Evolutionary conservation across 192 early-diverging fungal species (phyloP).

Genomic region (Coemansia sp.): DNA sequence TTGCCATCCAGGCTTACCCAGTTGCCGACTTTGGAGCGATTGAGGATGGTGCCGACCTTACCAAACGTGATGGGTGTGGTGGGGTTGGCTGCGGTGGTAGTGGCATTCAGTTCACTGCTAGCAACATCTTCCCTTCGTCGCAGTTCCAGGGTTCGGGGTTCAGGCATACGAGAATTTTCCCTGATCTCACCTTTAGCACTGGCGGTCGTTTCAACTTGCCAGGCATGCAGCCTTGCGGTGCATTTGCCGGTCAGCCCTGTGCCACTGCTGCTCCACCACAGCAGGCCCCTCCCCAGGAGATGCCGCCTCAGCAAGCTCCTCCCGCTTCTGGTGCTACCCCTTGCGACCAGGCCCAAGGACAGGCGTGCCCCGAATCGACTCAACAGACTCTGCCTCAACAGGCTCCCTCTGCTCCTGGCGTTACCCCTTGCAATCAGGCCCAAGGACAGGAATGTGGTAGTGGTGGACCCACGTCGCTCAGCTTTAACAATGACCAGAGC

Average conservation of each 20-base stretch:
- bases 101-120: conserved; percentile 17
- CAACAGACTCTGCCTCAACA: background rate
- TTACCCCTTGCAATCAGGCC: background rate
- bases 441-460: background rate
- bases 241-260: background rate
- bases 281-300: background rate
- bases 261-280: background rate
- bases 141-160: conserved; percentile 27
- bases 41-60: background rate
- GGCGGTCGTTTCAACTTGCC: conserved; percentile 16
- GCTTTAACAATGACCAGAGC: conserved; percentile 28
- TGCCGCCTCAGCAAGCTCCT: background rate
- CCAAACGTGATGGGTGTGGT: conserved; percentile 21
- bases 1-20: conserved; percentile 10
- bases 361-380: background rate
- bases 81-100: conserved; percentile 13
- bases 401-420: background rate
- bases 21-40: conserved; percentile 5
- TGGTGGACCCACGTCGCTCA: conserved; percentile 11
- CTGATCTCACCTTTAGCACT: conserved; percentile 22
- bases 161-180: conserved; percentile 25
- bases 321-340: background rate
- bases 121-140: conserved; percentile 20
- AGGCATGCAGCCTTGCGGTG: background rate
- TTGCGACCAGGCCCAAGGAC: conserved; percentile 5